A percentile compares a stretch with the other conserved stretches of the same genome.
These are phyloP conservation scores for Epipyxis sp. DNA, from an alignment of 108 stramenopile genomes.

Conservation along the genomic window DNA sequence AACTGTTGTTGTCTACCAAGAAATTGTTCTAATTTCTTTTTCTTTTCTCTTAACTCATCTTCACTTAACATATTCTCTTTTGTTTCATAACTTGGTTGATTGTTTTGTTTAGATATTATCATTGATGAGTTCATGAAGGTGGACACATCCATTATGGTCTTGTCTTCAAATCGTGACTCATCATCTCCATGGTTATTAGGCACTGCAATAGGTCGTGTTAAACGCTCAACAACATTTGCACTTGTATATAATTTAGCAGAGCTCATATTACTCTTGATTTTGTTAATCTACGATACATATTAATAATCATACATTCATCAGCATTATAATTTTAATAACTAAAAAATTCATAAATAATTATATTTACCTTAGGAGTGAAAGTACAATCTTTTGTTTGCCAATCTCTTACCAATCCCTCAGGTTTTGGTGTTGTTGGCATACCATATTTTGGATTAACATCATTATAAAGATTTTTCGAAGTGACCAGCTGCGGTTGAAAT, in stretches of 20 bases:
- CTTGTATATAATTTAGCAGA: conserved; percentile 46
- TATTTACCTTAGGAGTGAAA: conserved; percentile 54
- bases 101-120: background rate
- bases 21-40: conserved; percentile 51
- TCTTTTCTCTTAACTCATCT: conserved; percentile 35
- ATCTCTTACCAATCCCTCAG: background rate
- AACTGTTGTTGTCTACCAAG: conserved; percentile 46
- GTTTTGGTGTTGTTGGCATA: background rate
- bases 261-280: conserved; percentile 39
- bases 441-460: conserved; percentile 9
- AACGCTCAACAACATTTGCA: conserved; percentile 43
- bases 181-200: background rate
- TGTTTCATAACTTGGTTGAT: background rate
- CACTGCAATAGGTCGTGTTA: conserved; percentile 28
- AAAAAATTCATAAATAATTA: conserved; percentile 34
- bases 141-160: conserved; percentile 16
- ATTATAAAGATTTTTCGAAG: background rate
- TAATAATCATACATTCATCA: background rate
- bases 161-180: background rate
- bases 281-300: background rate
- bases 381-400: conserved; percentile 45
- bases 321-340: background rate
- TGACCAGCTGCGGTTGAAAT: conserved; percentile 45
- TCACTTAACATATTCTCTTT: background rate
- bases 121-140: conserved; percentile 15